A percentile compares a stretch with the other conserved stretches of the same genome.
Conservation (phyloP, 129 eudicot genomes). For the Lactuca saligna region DNA sequence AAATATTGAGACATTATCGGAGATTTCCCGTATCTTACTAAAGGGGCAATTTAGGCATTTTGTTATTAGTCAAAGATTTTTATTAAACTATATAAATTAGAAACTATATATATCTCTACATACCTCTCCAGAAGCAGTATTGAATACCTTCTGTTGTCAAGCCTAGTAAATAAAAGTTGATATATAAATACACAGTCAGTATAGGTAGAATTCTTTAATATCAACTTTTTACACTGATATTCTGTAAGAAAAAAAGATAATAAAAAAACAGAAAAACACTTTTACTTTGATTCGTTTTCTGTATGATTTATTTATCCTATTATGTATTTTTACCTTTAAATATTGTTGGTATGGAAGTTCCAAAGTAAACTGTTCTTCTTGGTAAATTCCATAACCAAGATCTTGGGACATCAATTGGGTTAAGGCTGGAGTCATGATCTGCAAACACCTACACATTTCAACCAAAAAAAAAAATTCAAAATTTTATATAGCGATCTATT, state of each 20-base stretch:
- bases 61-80: not conserved
- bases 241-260: not conserved
- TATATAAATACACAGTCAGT: not conserved
- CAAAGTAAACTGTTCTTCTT: constrained; percentile 86
- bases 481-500: too few species aligned
- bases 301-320: too few species aligned
- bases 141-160: constrained; percentile 68
- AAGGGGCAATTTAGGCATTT: not conserved
- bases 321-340: constrained; percentile 61
- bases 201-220: not conserved
- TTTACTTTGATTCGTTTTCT: too few species aligned
- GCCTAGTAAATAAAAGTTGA: constrained; percentile 41
- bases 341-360: constrained; percentile 76
- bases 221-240: constrained; percentile 3
- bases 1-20: too few species aligned
- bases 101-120: constrained; percentile 16
- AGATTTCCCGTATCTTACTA: not conserved
- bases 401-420: constrained; percentile 78
- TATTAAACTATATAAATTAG: constrained; percentile 1
- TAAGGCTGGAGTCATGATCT: constrained; percentile 82
- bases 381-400: constrained; percentile 80
- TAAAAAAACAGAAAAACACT: not conserved
- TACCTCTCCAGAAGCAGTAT: constrained; percentile 94
- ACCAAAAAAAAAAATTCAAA: not conserved
- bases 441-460: constrained; percentile 73